Evolutionary conservation across 1,284 basidiomycete species (phyloP), one percentile per base, ranked within the genome.

Genomic region (Stereum hirsutum): DNA sequence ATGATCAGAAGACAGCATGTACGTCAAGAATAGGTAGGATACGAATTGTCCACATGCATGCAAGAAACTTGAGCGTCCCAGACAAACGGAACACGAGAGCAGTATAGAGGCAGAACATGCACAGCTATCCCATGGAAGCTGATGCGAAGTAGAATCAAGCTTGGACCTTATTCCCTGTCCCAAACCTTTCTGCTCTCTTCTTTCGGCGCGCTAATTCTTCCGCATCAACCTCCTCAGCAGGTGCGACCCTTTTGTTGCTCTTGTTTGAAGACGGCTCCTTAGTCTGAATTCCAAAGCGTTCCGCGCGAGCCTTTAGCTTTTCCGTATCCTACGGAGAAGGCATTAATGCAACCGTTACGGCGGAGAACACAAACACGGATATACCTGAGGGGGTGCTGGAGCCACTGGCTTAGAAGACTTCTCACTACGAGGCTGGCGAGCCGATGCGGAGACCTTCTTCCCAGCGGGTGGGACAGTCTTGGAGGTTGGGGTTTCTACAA

Each of bases 151-250:
- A n/a, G n/a, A n/a, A n/a, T n/a, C n/a, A n/a, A n/a, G n/a, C n/a
- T n/a, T n/a, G n/a, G n/a, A n/a, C n/a, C n/a, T n/a, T n/a, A n/a
- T n/a, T n/a, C n/a, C 28, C 28, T 7, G 11, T 32, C 6, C 62
- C 74, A 57, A 84, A 84, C 17, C 80, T 66, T 53, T 78, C 78
- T 31, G 78, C 77, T 7, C 81, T 66, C 57, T 78, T 83, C 56
- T 60, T 70, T 40, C 78, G 61, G 35, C 66, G 66, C 50, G 78
- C 77, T 36, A 64, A 55, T 54, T 83, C 79, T 49, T 78, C 81
- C 6, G 68, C 50, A 50, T 81, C 79, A 4, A 72, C 62, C 36
- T 69, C 70, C 0, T 57, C 52, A 0, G 58, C 55, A 7, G 68
- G 59, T 1, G 65, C 62, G 8, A 58, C 28, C 7, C 74, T 66